phyloP scores from a whole-genome alignment of 2,329 filamentous ascomycete species.

The Byssothecium circinans region DNA sequence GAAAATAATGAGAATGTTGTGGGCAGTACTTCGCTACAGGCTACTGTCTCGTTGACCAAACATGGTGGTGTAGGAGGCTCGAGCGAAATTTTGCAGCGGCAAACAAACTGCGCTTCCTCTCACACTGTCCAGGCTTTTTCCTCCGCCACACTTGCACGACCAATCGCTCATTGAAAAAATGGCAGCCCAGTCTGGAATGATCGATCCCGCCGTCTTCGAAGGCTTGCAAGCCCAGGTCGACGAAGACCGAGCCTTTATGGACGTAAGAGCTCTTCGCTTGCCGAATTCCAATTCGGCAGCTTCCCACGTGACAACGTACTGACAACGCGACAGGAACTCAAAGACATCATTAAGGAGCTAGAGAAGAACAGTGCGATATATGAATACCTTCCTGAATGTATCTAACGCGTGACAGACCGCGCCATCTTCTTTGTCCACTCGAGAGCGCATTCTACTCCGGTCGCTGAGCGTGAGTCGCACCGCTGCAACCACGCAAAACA shows the following conservation, averaged over 20 bases:
- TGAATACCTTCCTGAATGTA: neutral
- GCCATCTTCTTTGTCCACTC: slow-evolving; percentile 82
- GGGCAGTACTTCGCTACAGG: too few relatives aligned
- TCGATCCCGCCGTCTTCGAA: slow-evolving; percentile 83
- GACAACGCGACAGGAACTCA: slow-evolving; percentile 61
- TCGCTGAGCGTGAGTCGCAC: slow-evolving; percentile 57
- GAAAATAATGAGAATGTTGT: too few relatives aligned
- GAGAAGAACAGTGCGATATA: slow-evolving; percentile 67
- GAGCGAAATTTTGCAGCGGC: neutral
- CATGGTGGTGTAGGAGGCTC: neutral
- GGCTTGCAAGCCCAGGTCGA: slow-evolving; percentile 87
- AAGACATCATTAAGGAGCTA: slow-evolving; percentile 76
- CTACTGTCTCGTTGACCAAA: neutral
- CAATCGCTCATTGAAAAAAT: slow-evolving; percentile 16
- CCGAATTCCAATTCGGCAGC: neutral
- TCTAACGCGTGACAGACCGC: slow-evolving; percentile 56
- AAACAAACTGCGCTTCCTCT: neutral
- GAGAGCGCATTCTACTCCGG: slow-evolving; percentile 83
- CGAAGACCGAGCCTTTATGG: slow-evolving; percentile 78
- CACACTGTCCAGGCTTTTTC: too few relatives aligned
- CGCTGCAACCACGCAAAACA: neutral
- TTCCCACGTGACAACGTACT: slow-evolving; percentile 33
- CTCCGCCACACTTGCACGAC: slow-evolving; percentile 1
- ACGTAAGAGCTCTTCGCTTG: slow-evolving; percentile 53
- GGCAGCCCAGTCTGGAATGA: slow-evolving; percentile 53